Percentiles rank a stretch among this genome's conserved stretches.
Evolutionary conservation across 2,329 filamentous ascomycete genomes (phyloP).

Genomic region (Phyllosticta citriasiana): DNA sequence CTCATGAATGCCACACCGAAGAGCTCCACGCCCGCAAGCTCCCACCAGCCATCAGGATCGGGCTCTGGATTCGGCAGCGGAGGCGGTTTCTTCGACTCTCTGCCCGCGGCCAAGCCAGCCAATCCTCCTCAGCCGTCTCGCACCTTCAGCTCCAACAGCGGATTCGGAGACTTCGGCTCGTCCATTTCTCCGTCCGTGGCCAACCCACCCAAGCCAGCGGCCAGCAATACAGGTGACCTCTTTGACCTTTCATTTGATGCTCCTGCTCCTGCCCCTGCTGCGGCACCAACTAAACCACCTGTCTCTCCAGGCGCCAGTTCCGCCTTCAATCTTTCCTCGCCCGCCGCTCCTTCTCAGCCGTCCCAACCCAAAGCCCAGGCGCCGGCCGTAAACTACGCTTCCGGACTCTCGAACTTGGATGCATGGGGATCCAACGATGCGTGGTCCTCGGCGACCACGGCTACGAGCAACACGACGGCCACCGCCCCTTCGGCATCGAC

Average conservation of each 20-base stretch:
- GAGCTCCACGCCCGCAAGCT: slow-evolving; percentile 27
- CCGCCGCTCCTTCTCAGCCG: slow-evolving; percentile 31
- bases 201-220: slow-evolving; percentile 36
- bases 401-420: slow-evolving; percentile 48
- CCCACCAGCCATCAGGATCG: slow-evolving; percentile 21
- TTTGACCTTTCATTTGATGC: slow-evolving; percentile 55
- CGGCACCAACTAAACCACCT: slow-evolving; percentile 17
- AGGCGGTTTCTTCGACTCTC: slow-evolving; percentile 73
- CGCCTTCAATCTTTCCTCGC: slow-evolving; percentile 69
- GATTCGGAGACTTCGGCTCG: slow-evolving; percentile 54
- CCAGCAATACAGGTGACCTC: slow-evolving; percentile 55
- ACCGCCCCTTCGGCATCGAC: slow-evolving; percentile 22
- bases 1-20: slow-evolving; percentile 44
- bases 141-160: slow-evolving; percentile 46
- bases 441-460: slow-evolving; percentile 60
- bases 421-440: slow-evolving; percentile 78
- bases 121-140: slow-evolving; percentile 36
- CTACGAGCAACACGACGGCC: slow-evolving; percentile 36
- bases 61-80: slow-evolving; percentile 47
- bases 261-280: slow-evolving; percentile 19
- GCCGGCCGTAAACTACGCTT: slow-evolving; percentile 20
- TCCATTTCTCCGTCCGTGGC: slow-evolving; percentile 45
- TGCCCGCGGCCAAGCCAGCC: slow-evolving; percentile 39
- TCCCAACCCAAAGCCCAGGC: slow-evolving; percentile 22
- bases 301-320: slow-evolving; percentile 40